Evolutionary conservation across 2,329 filamentous ascomycete species (phyloP), one percentile per base, ranked within the genome.

Genomic region (Verticillium albo-atrum): DNA sequence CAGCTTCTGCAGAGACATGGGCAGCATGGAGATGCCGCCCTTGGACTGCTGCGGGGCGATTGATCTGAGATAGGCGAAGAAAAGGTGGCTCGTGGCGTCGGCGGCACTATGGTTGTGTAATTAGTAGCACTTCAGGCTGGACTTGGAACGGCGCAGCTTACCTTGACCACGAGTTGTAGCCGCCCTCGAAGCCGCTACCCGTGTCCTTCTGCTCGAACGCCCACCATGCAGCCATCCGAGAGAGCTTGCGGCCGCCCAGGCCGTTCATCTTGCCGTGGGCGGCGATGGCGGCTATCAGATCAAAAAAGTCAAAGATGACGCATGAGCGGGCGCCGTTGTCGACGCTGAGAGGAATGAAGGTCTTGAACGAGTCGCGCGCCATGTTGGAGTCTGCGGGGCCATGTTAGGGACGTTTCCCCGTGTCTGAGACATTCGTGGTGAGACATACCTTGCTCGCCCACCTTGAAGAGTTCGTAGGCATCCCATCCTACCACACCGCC

Each of bases 211-310:
- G 91, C 69, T 97, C 94, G 72, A 99, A 99, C 1, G 94, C 92
- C 95, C 95, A 99, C 95, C 95, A 99, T 53, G 93, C 92, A 47
- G 94, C 95, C 83, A 96, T 91, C 65, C 95, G 86, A 10, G 95
- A 98, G 58, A 99, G 83, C 74, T 98, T 98, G 64, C 93, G 87
- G 27, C 95, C 95, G 62, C 92, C 91, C 63, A 99, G 85, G 51
- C 95, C 95, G 72, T 99, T 99, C 58, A 81, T 87, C 77, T 98
- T 98, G 66, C 91, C 91, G 69, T 97, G 91, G 15, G 95, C 95
- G 34, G 95, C 93, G 67, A 97, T 87, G 7, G 94, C 92, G 3
- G 94, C 88, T 52, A 99, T 78, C 1, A 99, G 85, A 68, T 98
- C 94, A 75, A 98, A 99, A 75, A 97, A 98, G 75, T 96, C 91